Base-by-base conservation (phyloP, 2,329 filamentous ascomycete species). In the Xenoacremonium recifei region DNA sequence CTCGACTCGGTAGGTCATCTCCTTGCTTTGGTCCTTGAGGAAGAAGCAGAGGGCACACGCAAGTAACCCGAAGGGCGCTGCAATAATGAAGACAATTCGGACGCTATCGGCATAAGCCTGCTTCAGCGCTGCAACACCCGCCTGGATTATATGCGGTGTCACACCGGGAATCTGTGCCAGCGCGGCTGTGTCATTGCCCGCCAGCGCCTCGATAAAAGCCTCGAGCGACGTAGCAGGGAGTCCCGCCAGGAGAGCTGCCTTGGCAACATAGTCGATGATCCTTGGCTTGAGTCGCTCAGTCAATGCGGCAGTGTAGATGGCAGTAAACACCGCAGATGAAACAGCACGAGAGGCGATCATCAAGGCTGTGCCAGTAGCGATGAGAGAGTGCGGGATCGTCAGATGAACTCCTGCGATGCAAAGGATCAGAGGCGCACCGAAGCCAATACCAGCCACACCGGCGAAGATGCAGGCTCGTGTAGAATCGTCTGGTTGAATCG, bases 1-100 rank as follows among this genome's bases (percentile, higher is more conserved):
- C 39, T 54, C 51, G 11, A 54, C 47, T 27, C 34, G 38, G 39
- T 52, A 51, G 33, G 40, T 50, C 43, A 54, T 51, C 17, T 37
- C 34, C 10, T 44, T 34, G 15, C 41, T 49, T 23, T 49, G 32
- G 21, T 50, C 48, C 2, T 38, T 45, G 21, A 54, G 21, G 20
- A 48, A 44, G 15, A 44, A 49, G 25, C 45, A 49, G 9, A 40
- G 37, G 13, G 50, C 18, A n/a, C 39, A 50, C 16, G 44, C 49
- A 25, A 50, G 10, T 3, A 37, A 44, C 6, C 42, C 47, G 36
- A 54, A 52, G 3, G 51, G 49, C 20, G 40, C 45, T 10, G 49
- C 51, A 27, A 49, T 54, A 12, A 52, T 49, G 15, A 42, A 54
- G 12, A 52, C 49, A n/a, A 39, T 30, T 15, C 47, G 23, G 6